These are phyloP conservation scores for Pseudogymnoascus sp. DNA, from an alignment of 2,329 filamentous ascomycete genomes.

Conservation along the genomic window DNA sequence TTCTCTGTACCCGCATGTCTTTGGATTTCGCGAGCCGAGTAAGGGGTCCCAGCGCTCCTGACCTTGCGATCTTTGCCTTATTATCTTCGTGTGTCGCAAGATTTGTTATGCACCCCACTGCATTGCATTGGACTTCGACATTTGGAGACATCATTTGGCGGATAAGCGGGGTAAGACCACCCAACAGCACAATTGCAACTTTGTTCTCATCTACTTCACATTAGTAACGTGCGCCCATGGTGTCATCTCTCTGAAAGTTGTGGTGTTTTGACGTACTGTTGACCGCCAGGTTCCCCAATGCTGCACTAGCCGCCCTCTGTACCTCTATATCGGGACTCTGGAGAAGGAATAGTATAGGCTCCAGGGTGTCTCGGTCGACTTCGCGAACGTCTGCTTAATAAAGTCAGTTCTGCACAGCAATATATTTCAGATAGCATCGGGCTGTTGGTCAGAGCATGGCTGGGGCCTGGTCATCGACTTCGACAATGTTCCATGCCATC, in stretches of 20 bases:
- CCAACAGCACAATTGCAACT: conserved; percentile 86
- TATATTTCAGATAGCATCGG: neutral
- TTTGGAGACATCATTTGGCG: conserved; percentile 97
- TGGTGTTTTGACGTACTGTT: conserved; percentile 60
- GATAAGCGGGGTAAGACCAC: conserved; percentile 83
- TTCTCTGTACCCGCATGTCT: conserved; percentile 96
- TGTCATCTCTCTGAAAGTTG: neutral
- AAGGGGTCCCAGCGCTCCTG: conserved; percentile 81
- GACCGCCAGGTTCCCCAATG: conserved; percentile 89
- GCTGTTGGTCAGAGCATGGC: conserved; percentile 16
- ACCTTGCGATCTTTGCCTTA: conserved; percentile 96
- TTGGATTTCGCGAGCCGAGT: conserved; percentile 92
- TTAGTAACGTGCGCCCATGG: conserved; percentile 32
- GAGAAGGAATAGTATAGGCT: conserved; percentile 89
- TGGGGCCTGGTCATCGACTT: neutral
- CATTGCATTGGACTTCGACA: conserved; percentile 98
- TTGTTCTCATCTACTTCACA: conserved; percentile 81
- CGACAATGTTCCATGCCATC: neutral
- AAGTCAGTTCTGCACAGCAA: neutral
- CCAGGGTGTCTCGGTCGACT: conserved; percentile 88
- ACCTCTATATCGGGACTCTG: conserved; percentile 96
- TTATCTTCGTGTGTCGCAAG: conserved; percentile 97
- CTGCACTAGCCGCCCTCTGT: conserved; percentile 90
- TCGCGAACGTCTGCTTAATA: conserved; percentile 73
- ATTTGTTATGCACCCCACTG: conserved; percentile 97